Conservation (phyloP, 2,329 filamentous ascomycete species). For the Alternaria sp. region DNA sequence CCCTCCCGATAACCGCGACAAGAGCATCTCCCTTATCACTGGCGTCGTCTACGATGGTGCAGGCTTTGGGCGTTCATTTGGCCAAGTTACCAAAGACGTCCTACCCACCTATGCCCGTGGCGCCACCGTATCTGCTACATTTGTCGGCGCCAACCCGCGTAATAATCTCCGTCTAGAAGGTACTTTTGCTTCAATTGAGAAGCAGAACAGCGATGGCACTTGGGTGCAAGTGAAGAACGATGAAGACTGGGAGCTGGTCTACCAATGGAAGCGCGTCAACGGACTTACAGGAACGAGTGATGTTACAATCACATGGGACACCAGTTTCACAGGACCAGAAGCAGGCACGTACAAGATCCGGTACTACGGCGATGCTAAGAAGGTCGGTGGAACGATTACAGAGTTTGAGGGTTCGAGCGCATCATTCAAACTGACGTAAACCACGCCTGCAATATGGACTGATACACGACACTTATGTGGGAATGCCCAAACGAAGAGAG, state of each 20-base stretch:
- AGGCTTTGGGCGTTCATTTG: constrained; percentile 73
- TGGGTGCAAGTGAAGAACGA: constrained; percentile 79
- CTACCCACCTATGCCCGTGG: constrained; percentile 69
- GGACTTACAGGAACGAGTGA: constrained; percentile 77
- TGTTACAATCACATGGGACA: constrained; percentile 83
- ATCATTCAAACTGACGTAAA: constrained; percentile 26
- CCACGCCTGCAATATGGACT: not conserved
- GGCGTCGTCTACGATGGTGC: constrained; percentile 78
- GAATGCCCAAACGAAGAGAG: not conserved
- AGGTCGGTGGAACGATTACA: constrained; percentile 67
- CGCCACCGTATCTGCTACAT: constrained; percentile 70
- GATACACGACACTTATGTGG: not conserved
- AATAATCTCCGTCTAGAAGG: constrained; percentile 83
- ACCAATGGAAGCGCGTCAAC: constrained; percentile 78
- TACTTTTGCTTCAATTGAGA: constrained; percentile 82
- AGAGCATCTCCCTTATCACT: constrained; percentile 81
- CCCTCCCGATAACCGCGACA: constrained; percentile 80
- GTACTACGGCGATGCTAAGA: constrained; percentile 88
- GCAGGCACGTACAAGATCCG: constrained; percentile 77
- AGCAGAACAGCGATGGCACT: constrained; percentile 55
- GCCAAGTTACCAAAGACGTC: constrained; percentile 67
- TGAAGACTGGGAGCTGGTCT: constrained; percentile 84
- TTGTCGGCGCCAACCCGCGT: constrained; percentile 87
- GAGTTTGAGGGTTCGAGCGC: constrained; percentile 61
- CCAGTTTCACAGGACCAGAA: constrained; percentile 56